Evolutionary conservation across 352 stramenopile genomes (phyloP).

Genomic region (Phytophthora brassicae): DNA sequence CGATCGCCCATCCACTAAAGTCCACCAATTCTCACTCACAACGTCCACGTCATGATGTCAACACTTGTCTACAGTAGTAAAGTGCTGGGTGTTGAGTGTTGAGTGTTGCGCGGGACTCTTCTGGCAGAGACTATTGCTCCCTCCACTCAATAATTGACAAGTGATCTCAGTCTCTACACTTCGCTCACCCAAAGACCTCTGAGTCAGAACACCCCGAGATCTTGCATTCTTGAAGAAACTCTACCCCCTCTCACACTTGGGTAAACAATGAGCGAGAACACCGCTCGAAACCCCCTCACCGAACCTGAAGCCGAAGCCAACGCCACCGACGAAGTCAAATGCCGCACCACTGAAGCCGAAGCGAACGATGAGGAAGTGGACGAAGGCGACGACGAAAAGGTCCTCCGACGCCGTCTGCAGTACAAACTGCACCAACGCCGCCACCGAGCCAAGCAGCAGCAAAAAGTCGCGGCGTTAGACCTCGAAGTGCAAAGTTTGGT

Average conservation of each 20-base stretch:
- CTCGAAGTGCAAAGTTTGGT: constrained; percentile 41
- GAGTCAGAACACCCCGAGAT: not conserved
- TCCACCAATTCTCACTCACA: no score
- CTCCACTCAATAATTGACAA: no score
- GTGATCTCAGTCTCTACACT: no score
- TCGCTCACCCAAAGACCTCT: not conserved
- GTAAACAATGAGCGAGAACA: constrained; percentile 24
- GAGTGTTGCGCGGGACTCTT: no score
- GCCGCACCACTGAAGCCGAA: no score
- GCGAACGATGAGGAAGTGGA: no score
- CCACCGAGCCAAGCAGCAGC: constrained; percentile 62
- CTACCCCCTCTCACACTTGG: not conserved
- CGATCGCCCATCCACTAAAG: no score
- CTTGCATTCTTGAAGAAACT: not conserved
- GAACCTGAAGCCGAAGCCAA: constrained; percentile 4
- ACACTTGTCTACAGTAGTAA: no score
- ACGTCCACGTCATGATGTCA: no score
- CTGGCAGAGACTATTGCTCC: no score
- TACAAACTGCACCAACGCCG: constrained; percentile 67
- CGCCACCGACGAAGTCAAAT: not conserved
- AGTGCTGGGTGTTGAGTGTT: no score
- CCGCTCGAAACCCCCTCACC: not conserved
- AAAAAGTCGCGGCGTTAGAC: constrained; percentile 41
- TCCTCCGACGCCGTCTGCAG: constrained; percentile 42
- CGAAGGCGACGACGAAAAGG: constrained; percentile 39